Percentiles rank a stretch among this genome's conserved stretches.
These are phyloP conservation scores for Botryotinia convoluta DNA, from an alignment of 2,329 filamentous ascomycete genomes.

Conservation along the genomic window DNA sequence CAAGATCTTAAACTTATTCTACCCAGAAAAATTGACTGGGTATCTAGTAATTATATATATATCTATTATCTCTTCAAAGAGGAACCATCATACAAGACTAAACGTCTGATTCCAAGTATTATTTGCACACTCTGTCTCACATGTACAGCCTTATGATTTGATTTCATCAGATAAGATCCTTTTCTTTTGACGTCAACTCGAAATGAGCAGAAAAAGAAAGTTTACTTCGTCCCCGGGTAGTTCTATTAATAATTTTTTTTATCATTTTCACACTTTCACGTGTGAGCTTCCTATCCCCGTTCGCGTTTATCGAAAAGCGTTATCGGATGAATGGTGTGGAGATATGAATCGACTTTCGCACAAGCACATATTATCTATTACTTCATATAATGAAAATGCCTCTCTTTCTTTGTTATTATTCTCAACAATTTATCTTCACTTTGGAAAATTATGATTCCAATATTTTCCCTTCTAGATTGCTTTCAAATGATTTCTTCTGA, in stretches of 20 bases:
- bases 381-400: not conserved
- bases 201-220: not conserved
- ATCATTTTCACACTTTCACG: not conserved
- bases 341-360: constrained; percentile 2
- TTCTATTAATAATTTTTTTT: not conserved
- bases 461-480: not conserved
- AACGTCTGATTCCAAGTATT: not conserved
- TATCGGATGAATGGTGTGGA: constrained; percentile 17
- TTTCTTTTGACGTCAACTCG: not conserved
- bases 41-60: not conserved
- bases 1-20: not conserved
- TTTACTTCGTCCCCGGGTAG: too few species aligned
- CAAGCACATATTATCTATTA: not conserved
- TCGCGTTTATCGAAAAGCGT: constrained; percentile 12
- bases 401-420: constrained; percentile 6
- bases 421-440: not conserved
- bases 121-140: not conserved
- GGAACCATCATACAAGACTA: not conserved
- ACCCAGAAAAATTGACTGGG: not conserved
- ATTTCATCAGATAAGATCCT: not conserved
- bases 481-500: constrained; percentile 20
- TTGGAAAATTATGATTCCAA: not conserved
- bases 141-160: not conserved
- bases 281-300: constrained; percentile 5
- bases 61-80: not conserved